Evolutionary conservation across 164 flowering plant species (phyloP), one percentile per base, ranked within the genome.

Genomic region (Stephania japonica): DNA sequence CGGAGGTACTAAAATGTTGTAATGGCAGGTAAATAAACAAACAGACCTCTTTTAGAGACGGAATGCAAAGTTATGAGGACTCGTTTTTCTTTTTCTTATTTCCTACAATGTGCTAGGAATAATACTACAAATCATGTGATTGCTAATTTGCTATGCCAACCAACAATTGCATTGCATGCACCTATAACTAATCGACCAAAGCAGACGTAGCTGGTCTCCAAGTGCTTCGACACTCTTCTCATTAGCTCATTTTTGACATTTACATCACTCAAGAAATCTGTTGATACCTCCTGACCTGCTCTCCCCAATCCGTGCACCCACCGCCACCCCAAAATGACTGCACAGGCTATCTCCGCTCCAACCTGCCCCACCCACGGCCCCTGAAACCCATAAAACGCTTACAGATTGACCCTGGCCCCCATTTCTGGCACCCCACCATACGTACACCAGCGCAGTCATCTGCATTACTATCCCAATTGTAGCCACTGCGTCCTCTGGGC

Each of bases 391-490:
- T 94, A 94, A 75, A 94, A 94, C 3, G 97, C 96, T 19, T 92
- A 85, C 0, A 94, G 83, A 87, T 94, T 94, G 63, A 94, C 90
- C 71, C 88, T 86, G 1, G 98, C 98, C 21, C 93, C 98, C 16
- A 83, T 82, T 76, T 80, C 67, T 13, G 97, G n/a, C 88, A 78
- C 2, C 92, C 80, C 14, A 92, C 88, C n/a, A n/a, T n/a, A 90
- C 85, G 80, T 94, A 94, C 14, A 94, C 79, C 78, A 94, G 74
- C 56, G 97, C 81, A 50, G 98, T 94, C 42, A 97, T 89, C 74
- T 94, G 98, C 24, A 94, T 94, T 56, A 94, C 74, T 19, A 94
- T 75, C 0, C 97, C 98, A 97, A 92, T 90, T 6, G 98, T 82
- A 0, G 97, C 97, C 18, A 94, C 92, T 6, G 91, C 79, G 0